Base-by-base conservation (phyloP, 2,329 filamentous ascomycete species). In the Uncinocarpus reesii region DNA sequence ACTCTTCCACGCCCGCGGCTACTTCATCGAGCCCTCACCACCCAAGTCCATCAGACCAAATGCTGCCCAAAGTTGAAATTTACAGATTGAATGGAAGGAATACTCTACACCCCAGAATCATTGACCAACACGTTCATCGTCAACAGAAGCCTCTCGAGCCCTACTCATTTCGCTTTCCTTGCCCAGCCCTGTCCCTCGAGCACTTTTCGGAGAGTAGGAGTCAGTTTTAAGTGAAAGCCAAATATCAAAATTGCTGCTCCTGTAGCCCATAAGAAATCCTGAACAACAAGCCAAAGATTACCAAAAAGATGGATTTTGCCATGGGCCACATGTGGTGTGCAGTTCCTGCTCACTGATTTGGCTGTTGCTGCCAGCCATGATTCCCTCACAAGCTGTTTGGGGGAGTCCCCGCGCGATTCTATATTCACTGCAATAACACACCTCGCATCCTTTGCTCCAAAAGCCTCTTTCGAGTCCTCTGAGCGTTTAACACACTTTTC, bases 281-380 rank as follows among this genome's bases (percentile, higher is more conserved):
- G 3, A 26, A 15, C 1, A 21, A 11, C 31, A 29, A 16, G 3
- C 16, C 16, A 45, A 34, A 36, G n/a, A 45, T 5, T 16, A n/a
- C 7, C 10, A 37, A 24, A 36, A 45, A 28, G 16, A 46, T 46
- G 43, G 24, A 16, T 29, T 38, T 37, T 13, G 11, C 21, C 34
- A 31, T 34, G 8, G 36, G 45, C 26, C 45, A 32, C n/a, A 15
- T 1, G 18, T 40, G 45, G 32, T 47, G 29, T 47, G 45, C 37
- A 28, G 46, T 38, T 42, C 28, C n/a, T 42, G 46, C 46, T 48
- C 29, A 35, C 31, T 48, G 45, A 48, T 28, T 35, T 21, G 46
- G 46, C 46, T 48, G 46, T 37, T 36, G 28, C 24, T 37, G 29
- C 28, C 46, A 43, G 40, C 46, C 29, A 48, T 48, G 46, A 21